phyloP scores from a whole-genome alignment of 352 stramenopile species.

The Elongisporangium anandrum region DNA sequence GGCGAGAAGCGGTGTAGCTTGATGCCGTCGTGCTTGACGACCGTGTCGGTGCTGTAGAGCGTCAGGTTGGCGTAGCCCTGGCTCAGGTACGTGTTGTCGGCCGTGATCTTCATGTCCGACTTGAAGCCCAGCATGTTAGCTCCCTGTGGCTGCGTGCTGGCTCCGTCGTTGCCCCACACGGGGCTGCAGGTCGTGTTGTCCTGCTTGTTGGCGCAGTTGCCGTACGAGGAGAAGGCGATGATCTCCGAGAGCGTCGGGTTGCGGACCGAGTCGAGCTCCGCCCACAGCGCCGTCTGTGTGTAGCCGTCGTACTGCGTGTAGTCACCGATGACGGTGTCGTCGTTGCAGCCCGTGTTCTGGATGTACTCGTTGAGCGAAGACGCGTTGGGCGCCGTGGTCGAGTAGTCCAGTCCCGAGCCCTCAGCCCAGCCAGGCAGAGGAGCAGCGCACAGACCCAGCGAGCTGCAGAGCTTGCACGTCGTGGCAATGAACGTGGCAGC shows the following conservation, averaged over 20 bases:
- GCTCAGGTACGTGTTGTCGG: conserved; percentile 42
- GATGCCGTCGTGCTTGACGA: conserved; percentile 41
- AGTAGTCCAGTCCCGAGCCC: conserved; percentile 49
- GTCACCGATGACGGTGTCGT: conserved; percentile 47
- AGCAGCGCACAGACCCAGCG: conserved; percentile 42
- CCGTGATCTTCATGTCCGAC: conserved; percentile 26
- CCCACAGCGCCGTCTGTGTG: conserved; percentile 34
- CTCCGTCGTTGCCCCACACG: conserved; percentile 49
- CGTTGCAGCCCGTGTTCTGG: conserved; percentile 43
- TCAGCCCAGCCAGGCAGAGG: conserved; percentile 51
- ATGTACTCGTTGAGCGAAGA: conserved; percentile 32
- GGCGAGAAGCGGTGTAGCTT: conserved; percentile 50
- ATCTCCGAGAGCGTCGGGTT: conserved; percentile 52
- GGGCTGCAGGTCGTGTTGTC: conserved; percentile 54
- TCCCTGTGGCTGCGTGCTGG: conserved; percentile 34
- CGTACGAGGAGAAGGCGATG: conserved; percentile 37
- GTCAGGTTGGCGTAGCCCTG: conserved; percentile 61
- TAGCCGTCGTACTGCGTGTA: conserved; percentile 51
- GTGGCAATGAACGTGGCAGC: conserved; percentile 18
- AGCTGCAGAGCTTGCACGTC: conserved; percentile 38
- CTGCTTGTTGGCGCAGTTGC: conserved; percentile 39
- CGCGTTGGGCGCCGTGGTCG: conserved; percentile 16
- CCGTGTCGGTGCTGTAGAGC: conserved; percentile 33
- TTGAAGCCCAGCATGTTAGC: conserved; percentile 46
- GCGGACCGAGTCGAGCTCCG: conserved; percentile 26